Evolutionary conservation across 805 yeast genomes (phyloP).

Genomic region (Suhomyces sp.): DNA sequence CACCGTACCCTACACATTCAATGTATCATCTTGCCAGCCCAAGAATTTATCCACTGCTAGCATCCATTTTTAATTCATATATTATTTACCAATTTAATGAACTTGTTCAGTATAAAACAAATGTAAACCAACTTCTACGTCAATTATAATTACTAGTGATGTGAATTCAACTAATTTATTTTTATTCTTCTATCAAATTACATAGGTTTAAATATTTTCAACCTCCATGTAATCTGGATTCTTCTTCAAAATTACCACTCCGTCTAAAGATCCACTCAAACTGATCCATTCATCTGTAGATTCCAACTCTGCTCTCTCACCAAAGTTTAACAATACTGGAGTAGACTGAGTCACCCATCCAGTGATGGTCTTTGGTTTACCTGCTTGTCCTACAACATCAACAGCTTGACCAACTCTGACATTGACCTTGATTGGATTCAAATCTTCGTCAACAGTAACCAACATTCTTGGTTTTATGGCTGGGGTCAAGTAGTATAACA

Average conservation of each 20-base stretch:
- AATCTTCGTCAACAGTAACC: slow-evolving; percentile 86
- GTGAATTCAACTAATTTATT: too few relatives aligned
- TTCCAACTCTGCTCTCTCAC: slow-evolving; percentile 96
- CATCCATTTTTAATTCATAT: too few relatives aligned
- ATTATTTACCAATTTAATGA: too few relatives aligned
- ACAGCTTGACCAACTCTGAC: slow-evolving; percentile 99
- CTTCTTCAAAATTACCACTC: slow-evolving; percentile 88
- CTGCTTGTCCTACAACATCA: slow-evolving; percentile 98
- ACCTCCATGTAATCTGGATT: slow-evolving; percentile 80
- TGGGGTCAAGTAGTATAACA: slow-evolving; percentile 82
- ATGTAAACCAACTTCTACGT: too few relatives aligned
- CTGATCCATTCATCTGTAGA: slow-evolving; percentile 84
- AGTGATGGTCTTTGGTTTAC: slow-evolving; percentile 97
- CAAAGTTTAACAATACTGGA: slow-evolving; percentile 88
- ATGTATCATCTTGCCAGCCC: too few relatives aligned
- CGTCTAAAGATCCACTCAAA: slow-evolving; percentile 80
- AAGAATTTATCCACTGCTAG: too few relatives aligned
- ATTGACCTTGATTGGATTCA: slow-evolving; percentile 89
- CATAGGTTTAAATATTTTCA: slow-evolving; percentile 31
- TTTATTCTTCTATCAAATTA: too few relatives aligned
- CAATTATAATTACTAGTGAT: too few relatives aligned
- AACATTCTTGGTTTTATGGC: slow-evolving; percentile 92
- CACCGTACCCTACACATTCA: too few relatives aligned
- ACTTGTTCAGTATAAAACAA: too few relatives aligned
- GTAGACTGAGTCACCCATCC: slow-evolving; percentile 99